phyloP scores from a whole-genome alignment of 2,329 filamentous ascomycete genomes.

The Penicillium paneum region DNA sequence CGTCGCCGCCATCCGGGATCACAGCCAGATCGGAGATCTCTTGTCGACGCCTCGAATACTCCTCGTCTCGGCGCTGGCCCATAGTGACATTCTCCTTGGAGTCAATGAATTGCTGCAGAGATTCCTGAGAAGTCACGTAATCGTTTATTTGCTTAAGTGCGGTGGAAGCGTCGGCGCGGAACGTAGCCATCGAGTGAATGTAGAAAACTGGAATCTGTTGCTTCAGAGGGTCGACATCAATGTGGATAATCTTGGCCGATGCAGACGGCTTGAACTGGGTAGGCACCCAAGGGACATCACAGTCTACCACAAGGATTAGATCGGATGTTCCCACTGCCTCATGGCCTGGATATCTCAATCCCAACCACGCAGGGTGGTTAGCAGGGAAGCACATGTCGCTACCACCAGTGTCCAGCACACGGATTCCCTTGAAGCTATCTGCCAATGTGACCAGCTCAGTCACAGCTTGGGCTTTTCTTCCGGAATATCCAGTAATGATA shows the following conservation, averaged over 20 bases:
- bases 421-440: constrained; percentile 47
- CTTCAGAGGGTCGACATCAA: constrained; percentile 67
- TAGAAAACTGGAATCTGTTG: constrained; percentile 73
- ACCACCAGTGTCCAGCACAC: constrained; percentile 53
- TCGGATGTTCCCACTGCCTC: constrained; percentile 73
- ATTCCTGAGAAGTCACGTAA: constrained; percentile 52
- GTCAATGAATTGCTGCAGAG: constrained; percentile 44
- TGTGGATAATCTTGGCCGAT: constrained; percentile 59
- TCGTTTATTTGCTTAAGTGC: constrained; percentile 67
- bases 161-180: constrained; percentile 62
- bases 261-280: constrained; percentile 63
- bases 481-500: constrained; percentile 51
- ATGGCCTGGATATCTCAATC: constrained; percentile 71
- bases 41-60: constrained; percentile 58
- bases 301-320: constrained; percentile 79
- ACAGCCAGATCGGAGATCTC: constrained; percentile 56
- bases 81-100: constrained; percentile 44
- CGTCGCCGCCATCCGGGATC: constrained; percentile 52
- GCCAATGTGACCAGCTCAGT: constrained; percentile 47
- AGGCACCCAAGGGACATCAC: constrained; percentile 92
- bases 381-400: constrained; percentile 53
- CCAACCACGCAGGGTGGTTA: constrained; percentile 57
- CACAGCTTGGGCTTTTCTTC: constrained; percentile 45
- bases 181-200: constrained; percentile 62
- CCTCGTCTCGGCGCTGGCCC: constrained; percentile 55